These are phyloP conservation scores for Nemania sp. DNA, from an alignment of 2,329 filamentous ascomycete species.

Conservation along the genomic window DNA sequence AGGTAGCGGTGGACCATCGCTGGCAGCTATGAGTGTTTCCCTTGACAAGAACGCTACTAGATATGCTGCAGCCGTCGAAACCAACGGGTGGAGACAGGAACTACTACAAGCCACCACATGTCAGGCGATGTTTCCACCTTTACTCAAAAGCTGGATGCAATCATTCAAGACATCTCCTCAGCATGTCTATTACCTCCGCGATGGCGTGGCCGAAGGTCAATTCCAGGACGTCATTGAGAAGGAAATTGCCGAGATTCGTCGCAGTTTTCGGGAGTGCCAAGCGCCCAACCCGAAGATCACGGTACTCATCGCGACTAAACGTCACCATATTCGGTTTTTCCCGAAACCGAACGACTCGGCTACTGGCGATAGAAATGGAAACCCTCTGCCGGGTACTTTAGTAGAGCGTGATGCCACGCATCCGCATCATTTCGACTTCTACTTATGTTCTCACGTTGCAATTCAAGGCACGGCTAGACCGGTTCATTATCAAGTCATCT, in stretches of 20 bases:
- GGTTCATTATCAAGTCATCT: slow-evolving; percentile 86
- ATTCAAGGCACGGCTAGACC: slow-evolving; percentile 94
- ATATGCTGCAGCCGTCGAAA: slow-evolving; percentile 78
- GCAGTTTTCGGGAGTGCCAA: slow-evolving; percentile 51
- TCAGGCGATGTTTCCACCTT: slow-evolving; percentile 63
- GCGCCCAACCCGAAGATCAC: slow-evolving; percentile 66
- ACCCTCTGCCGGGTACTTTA: slow-evolving; percentile 82
- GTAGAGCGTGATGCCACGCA: slow-evolving; percentile 90
- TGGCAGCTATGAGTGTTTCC: slow-evolving; percentile 86
- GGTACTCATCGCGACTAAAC: slow-evolving; percentile 87
- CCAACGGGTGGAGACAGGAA: slow-evolving; percentile 81
- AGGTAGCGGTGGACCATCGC: slow-evolving; percentile 68
- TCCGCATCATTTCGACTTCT: slow-evolving; percentile 89
- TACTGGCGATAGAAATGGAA: slow-evolving; percentile 72
- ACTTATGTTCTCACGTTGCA: slow-evolving; percentile 64
- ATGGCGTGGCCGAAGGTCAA: slow-evolving; percentile 88
- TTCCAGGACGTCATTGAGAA: slow-evolving; percentile 76
- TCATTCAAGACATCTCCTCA: slow-evolving; percentile 60
- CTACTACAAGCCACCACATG: slow-evolving; percentile 73
- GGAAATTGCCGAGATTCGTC: slow-evolving; percentile 76
- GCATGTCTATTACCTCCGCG: slow-evolving; percentile 90
- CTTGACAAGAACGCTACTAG: slow-evolving; percentile 71
- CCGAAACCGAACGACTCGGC: slow-evolving; percentile 58
- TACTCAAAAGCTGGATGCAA: slow-evolving; percentile 69
- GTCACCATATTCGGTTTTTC: slow-evolving; percentile 93